Base-by-base conservation (phyloP, 2,329 filamentous ascomycete genomes). In the Botryotinia convoluta region DNA sequence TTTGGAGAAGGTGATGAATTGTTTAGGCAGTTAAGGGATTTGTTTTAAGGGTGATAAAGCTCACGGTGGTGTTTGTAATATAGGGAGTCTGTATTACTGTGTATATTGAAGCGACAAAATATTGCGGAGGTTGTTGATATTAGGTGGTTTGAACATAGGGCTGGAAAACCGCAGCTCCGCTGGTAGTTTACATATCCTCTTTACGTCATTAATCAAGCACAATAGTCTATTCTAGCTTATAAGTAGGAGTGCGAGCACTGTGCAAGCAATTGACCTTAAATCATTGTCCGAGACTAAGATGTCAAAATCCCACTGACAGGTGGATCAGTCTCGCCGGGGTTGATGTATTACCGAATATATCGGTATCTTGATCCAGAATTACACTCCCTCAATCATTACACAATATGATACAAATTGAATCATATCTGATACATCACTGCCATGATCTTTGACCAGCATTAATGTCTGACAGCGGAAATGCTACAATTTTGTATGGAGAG, bases 1-100 rank as follows among this genome's bases (percentile, higher is more conserved):
- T 80, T 81, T 77, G 80, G 80, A 18, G 79, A 79, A 1, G 80
- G 81, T 51, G 80, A 81, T 75, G 79, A 81, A 73, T 71, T 81
- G 32, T 81, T 81, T 76, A 73, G 74, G 42, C 79, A 81, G 74
- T 71, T 81, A 69, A 79, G 77, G 54, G 79, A 81, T 75, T 73
- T 81, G 61, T 81, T 81, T 62, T 81, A 75, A 45, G 8, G 9
- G 5, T 68, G 35, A n/a, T 22, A 14, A 39, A 39, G 26, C 37
- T 16, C 20, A n/a, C 9, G 32, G n/a, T 29, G 32, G 4, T 29
- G n/a, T 54, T n/a, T 67, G 6, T 37, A 37, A 12, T 51, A n/a
- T 42, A 54, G n/a, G 26, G 4, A 65, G 26, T 37, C 5, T 51
- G 45, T 67, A 67, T 51, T 10, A 12, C 12, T 54, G 26, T 51